Base-by-base conservation (phyloP, 805 yeast genomes). In the Ogataea angusta region DNA sequence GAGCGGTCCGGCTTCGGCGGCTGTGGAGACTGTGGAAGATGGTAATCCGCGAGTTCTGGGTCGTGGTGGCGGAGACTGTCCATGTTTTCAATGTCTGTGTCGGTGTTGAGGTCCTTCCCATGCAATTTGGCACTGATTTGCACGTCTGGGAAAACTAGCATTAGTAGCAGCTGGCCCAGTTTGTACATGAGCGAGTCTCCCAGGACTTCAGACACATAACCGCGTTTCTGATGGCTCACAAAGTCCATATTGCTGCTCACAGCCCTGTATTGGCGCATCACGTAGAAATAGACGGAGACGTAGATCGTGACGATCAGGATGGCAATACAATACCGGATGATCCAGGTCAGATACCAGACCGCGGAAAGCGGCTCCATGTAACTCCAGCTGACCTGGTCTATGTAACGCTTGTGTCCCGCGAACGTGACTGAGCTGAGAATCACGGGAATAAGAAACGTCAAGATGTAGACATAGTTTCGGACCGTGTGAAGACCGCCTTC, bases 311-410 rank as follows among this genome's bases (percentile, higher is more conserved):
- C 53, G 48, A 90, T 85, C 18, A 73, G 54, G 8, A 84, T 56
- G 43, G 85, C 73, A 40, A 89, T 75, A 42, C 76, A 62, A 57
- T 79, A 88, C 36, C 96, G 70, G 10, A 95, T 89, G 2, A 79
- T 80, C 95, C 95, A 90, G 48, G 88, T 76, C 36, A 89, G 64
- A 57, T 79, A 82, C 93, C 93, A 88, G 6, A 71, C 56, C 0
- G 95, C 95, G 2, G 64, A 47, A 30, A 77, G 76, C 0, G 95
- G 89, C n/a, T 45, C 26, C 42, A 89, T 65, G 59, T 83, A 87
- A 57, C 95, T 83, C 89, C 88, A 85, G 46, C 81, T 76, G 30
- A 82, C 76, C 44, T 75, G 70, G 21, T 87, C 78, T 26, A 64
- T 57, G 57, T 83, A 88, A 2, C 85, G 82, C 5, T 68, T 67